Evolutionary conservation across 225 moss, liverwort and hornwort species (phyloP), one percentile per base, ranked within the genome.

Genomic region (Antitrichia curtipendula): DNA sequence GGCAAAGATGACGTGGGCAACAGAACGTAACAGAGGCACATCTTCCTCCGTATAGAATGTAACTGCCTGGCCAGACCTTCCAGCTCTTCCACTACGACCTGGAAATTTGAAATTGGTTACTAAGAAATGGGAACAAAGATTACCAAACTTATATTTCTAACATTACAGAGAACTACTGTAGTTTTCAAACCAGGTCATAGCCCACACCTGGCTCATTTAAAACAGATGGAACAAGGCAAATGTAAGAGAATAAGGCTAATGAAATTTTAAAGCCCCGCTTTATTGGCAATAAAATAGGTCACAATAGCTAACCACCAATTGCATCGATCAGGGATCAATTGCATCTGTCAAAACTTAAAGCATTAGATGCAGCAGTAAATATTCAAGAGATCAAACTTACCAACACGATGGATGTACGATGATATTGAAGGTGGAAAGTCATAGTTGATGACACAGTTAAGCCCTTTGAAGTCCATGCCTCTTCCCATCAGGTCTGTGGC

Each of bases 381-480:
- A 43, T 58, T 62, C 18, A 68, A 49, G 50, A 57, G 21, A 70
- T 59, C 25, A 49, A 73, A 82, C 87, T 82, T 82, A 85, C 97
- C 98, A 82, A 99, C 89, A 73, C 98, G 94, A 90, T 99, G 97
- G 43, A 97, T 97, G 86, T 97, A 99, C 5, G 96, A 95, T n/a
- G 97, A 89, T 65, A 89, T 96, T 81, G 94, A 91, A 73, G 93
- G 90, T 19, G 97, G 98, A 47, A 97, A 96, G 71, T 99, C 98
- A 61, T 94, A 99, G 77, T 96, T 97, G 81, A 99, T 95, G 41
- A 97, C 98, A 84, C 93, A 94, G 52, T 96, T 96, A 20, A 99
- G 91, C 40, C 96, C 96, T 86, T 99, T 97, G 83, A 99, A 97
- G 82, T 97, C 97, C 97, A 99, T 97, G 76, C 98, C 98, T 78